These are phyloP conservation scores for Paramecium sonneborni DNA, from an alignment of 73 alveolate genomes.

Conservation along the genomic window DNA sequence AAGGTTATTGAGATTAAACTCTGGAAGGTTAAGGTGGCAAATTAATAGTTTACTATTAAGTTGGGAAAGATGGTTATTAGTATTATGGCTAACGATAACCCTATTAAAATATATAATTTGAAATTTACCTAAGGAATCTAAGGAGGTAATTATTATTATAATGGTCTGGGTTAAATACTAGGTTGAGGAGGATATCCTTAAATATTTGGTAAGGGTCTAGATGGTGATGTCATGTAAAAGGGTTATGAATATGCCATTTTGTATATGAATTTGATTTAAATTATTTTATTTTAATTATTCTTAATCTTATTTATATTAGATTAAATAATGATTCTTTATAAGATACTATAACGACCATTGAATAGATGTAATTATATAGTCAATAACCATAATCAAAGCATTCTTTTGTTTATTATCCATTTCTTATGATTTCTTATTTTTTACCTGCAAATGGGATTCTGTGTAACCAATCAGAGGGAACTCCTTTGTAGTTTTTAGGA, in stretches of 20 bases:
- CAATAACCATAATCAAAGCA: constrained; percentile 55
- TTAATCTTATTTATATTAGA: neutral
- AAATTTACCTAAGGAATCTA: neutral
- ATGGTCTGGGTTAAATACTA: neutral
- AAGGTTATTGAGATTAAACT: neutral
- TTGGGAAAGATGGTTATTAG: neutral
- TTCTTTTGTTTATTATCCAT: constrained; percentile 45
- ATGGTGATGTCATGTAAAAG: neutral
- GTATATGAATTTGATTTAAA: neutral
- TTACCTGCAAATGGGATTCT: constrained; percentile 71
- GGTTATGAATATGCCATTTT: neutral
- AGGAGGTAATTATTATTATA: neutral
- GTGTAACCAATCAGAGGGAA: constrained; percentile 68
- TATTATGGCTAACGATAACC: neutral
- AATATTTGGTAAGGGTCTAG: neutral
- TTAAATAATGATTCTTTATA: neutral
- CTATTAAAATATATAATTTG: neutral
- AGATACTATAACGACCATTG: neutral
- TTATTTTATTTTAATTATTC: neutral
- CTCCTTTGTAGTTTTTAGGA: constrained; percentile 66
- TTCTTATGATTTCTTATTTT: neutral
- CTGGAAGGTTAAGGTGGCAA: neutral
- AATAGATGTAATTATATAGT: neutral
- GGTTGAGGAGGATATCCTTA: neutral
- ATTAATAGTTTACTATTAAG: neutral